Conservation (phyloP, 2,329 filamentous ascomycete species). For the Cercospora sp. region DNA sequence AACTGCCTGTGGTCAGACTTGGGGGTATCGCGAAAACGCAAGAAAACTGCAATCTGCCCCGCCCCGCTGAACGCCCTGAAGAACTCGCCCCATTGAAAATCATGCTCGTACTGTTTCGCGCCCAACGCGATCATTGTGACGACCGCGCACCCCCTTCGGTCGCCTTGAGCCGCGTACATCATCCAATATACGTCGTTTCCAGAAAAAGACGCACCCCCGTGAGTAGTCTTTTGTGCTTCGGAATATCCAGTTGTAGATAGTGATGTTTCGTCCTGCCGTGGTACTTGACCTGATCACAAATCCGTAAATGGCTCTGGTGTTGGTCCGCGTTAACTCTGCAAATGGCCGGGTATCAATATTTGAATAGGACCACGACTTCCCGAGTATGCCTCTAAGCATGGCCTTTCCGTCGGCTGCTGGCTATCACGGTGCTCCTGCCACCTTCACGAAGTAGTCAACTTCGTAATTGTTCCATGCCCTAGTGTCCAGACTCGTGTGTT, state of each 20-base stretch:
- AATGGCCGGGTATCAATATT: not conserved
- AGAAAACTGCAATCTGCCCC: conserved; percentile 1
- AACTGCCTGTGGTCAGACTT: conserved; percentile 14
- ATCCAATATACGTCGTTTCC: not conserved
- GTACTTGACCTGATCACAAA: not conserved
- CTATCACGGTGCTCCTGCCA: not conserved
- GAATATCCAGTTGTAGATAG: not conserved
- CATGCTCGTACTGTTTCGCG: not conserved
- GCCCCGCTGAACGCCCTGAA: not conserved
- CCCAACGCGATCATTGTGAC: not conserved
- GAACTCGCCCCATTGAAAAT: not conserved
- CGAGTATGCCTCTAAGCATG: not conserved
- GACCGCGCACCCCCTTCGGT: not conserved
- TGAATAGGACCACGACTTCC: not conserved
- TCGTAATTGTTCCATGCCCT: not conserved
- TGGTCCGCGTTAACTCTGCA: not conserved
- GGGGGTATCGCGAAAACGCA: conserved; percentile 15
- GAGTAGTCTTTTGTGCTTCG: not conserved
- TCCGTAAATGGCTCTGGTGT: not conserved
- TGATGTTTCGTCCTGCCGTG: not conserved
- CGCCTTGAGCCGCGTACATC: not conserved
- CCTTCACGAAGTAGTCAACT: not conserved
- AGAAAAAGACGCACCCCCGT: not conserved
- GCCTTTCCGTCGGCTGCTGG: not conserved
- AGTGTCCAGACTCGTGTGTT: not conserved